phyloP scores from a whole-genome alignment of 2,329 filamentous ascomycete species.

The Trichophyton rubrum region DNA sequence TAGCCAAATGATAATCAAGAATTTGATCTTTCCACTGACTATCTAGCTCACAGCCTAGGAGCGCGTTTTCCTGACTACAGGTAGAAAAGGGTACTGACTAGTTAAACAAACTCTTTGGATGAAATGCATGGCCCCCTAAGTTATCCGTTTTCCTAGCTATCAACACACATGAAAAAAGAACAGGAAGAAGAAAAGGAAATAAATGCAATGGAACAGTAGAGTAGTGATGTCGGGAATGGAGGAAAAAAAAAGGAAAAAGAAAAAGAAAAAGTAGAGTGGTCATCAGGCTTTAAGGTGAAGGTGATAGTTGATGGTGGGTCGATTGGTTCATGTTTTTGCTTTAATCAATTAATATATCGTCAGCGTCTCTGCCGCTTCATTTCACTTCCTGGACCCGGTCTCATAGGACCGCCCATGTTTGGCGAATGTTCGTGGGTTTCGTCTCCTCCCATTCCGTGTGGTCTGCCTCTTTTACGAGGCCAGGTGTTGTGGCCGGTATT shows the following conservation, averaged over 20 bases:
- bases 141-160: neutral
- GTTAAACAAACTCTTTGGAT: neutral
- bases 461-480: slow-evolving; percentile 14
- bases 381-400: slow-evolving; percentile 11
- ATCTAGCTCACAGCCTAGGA: no score
- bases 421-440: slow-evolving; percentile 6
- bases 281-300: neutral
- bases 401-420: slow-evolving; percentile 4
- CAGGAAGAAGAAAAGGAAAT: neutral
- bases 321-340: neutral
- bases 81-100: neutral
- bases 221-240: neutral
- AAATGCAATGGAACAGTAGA: neutral
- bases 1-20: no score
- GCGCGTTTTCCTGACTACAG: no score
- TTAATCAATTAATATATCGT: neutral
- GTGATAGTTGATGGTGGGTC: neutral
- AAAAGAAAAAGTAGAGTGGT: neutral
- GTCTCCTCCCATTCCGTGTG: slow-evolving; percentile 4
- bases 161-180: neutral
- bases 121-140: neutral
- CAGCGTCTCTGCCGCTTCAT: slow-evolving; percentile 18
- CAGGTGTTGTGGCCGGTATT: slow-evolving; percentile 9
- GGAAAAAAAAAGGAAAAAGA: no score
- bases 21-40: no score